These are phyloP conservation scores for Physcomitrellopsis africana DNA, from an alignment of 225 moss, liverwort and hornwort species.

Conservation along the genomic window DNA sequence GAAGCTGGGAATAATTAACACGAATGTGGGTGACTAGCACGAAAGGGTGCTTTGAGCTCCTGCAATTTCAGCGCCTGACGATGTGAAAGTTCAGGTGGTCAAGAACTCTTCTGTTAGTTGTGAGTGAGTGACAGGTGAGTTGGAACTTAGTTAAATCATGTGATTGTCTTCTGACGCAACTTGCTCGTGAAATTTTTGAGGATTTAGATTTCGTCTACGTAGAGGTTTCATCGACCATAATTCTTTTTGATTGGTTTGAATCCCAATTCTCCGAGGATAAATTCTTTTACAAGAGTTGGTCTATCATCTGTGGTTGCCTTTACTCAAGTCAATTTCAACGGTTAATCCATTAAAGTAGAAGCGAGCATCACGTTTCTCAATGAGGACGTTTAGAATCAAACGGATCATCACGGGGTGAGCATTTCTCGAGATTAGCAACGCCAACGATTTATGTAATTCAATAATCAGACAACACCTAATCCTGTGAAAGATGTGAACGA, in stretches of 20 bases:
- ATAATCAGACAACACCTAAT: too few species aligned
- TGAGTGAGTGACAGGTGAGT: slow-evolving; percentile 18
- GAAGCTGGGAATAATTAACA: background rate
- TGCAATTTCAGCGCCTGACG: slow-evolving; percentile 32
- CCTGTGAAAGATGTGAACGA: too few species aligned
- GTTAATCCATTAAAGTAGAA: too few species aligned
- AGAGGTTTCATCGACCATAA: background rate
- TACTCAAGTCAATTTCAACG: too few species aligned
- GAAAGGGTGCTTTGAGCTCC: slow-evolving; percentile 2
- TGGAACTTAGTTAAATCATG: background rate
- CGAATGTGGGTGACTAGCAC: background rate
- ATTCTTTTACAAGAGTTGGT: background rate
- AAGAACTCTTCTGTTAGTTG: background rate
- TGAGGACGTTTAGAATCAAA: background rate
- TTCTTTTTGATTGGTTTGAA: background rate
- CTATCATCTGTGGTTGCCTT: background rate
- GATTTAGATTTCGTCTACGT: background rate
- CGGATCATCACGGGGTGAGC: too few species aligned
- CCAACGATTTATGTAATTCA: too few species aligned
- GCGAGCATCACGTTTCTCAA: background rate
- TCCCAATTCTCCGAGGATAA: background rate
- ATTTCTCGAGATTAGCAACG: too few species aligned
- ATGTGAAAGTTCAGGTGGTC: slow-evolving; percentile 40
- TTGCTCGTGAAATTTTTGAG: background rate
- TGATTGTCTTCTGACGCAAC: background rate